phyloP scores from a whole-genome alignment of 495 filamentous ascomycete genomes.

The Podospora pseudoanserina region DNA sequence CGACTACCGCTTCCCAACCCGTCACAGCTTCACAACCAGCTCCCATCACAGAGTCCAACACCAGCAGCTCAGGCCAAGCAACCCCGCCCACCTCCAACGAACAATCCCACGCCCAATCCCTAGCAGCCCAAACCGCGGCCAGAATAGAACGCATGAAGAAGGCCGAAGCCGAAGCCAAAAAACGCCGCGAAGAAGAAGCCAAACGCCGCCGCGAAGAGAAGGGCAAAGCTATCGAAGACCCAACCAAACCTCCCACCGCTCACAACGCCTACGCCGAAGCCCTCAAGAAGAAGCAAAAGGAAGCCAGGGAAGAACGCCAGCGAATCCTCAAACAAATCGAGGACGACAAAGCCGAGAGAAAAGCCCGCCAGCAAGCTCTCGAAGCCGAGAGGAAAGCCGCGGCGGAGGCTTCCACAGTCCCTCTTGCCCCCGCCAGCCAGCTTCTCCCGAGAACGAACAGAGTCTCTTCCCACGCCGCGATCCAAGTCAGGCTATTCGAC shows the following conservation, averaged over 20 bases:
- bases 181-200: constrained; percentile 22
- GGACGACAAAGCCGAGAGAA: constrained; percentile 63
- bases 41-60: not conserved
- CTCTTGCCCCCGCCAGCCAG: constrained; percentile 22
- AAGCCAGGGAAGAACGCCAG: constrained; percentile 56
- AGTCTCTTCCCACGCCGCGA: constrained; percentile 48
- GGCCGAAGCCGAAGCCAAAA: constrained; percentile 20
- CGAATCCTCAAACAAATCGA: constrained; percentile 61
- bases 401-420: not conserved
- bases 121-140: constrained; percentile 28
- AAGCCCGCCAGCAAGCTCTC: constrained; percentile 46
- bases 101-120: constrained; percentile 20
- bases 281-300: constrained; percentile 49
- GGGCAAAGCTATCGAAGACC: constrained; percentile 34
- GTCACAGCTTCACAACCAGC: not conserved
- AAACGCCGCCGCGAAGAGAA: constrained; percentile 28
- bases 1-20: constrained; percentile 5
- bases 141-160: constrained; percentile 29
- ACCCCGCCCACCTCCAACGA: constrained; percentile 18
- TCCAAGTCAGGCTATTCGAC: constrained; percentile 84
- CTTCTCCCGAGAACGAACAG: constrained; percentile 17
- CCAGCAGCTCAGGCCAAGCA: constrained; percentile 4
- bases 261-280: constrained; percentile 44
- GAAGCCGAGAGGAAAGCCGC: constrained; percentile 37
- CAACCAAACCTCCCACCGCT: constrained; percentile 29